phyloP scores from a whole-genome alignment of 176 grass and related monocot genomes.

The Musa beccarii region DNA sequence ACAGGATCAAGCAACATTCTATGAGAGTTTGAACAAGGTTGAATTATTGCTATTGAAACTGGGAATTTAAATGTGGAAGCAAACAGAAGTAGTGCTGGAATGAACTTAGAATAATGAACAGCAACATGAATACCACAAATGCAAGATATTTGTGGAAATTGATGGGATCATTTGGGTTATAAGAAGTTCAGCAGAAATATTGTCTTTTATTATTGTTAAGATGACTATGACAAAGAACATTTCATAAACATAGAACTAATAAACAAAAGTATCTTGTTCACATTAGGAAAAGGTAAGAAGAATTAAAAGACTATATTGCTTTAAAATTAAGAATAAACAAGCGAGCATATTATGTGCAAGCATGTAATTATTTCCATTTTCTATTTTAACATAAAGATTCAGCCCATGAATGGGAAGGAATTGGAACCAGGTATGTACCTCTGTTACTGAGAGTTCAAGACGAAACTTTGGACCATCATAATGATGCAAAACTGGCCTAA shows the following conservation, averaged over 20 bases:
- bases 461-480: constrained; percentile 97
- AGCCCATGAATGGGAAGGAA: not conserved
- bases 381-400: not conserved
- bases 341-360: no score
- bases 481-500: constrained; percentile 93
- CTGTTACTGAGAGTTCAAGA: constrained; percentile 89
- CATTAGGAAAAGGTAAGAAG: no score
- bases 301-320: no score
- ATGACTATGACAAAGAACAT: no score
- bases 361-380: no score
- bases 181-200: not conserved
- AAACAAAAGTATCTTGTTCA: no score
- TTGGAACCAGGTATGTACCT: constrained; percentile 44
- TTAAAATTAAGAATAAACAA: no score
- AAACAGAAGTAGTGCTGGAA: not conserved
- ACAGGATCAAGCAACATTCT: no score
- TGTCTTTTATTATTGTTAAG: not conserved
- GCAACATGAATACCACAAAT: not conserved
- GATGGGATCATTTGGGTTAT: not conserved
- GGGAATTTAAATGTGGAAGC: not conserved
- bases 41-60: not conserved
- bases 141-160: not conserved
- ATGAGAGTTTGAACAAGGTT: no score
- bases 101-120: no score
- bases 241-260: no score